Evolutionary conservation across 2,329 filamentous ascomycete species (phyloP), one percentile per base, ranked within the genome.

Genomic region (Sclerotinia borealis): DNA sequence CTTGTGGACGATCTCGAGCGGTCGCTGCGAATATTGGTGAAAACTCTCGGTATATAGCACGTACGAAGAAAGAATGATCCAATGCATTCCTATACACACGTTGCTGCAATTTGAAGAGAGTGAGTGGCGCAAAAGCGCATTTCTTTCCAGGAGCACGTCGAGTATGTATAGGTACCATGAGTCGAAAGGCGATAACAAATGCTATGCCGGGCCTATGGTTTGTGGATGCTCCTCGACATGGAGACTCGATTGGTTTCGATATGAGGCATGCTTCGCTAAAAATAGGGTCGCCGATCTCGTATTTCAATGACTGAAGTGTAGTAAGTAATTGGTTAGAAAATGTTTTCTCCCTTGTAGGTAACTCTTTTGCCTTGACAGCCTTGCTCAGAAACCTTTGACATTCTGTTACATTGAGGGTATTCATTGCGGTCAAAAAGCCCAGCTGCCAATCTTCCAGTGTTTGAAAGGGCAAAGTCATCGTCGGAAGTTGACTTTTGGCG

Each of bases 61-160:
- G 81, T 1, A 82, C 80, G 69, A 91, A 90, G 2, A 80, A 80
- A 5, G 83, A 79, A 50, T 85, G 80, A 67, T 85, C 82, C 0
- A 79, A 76, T 37, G 81, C 78, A 64, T 79, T 79, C 34, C 80
- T 77, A 68, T 86, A 82, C 0, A 84, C 80, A 66, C 87, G 81
- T 73, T 91, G 88, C 64, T 87, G 85, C 9, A 83, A 78, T 67
- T 84, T 85, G 77, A 90, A 90, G 67, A 90, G 85, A 50, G 77
- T 81, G 36, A 90, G 76, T 0, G 88, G 86, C 1, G 83, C 79
- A 67, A 88, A 88, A 62, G 81, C 79, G 70, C 84, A 82, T 34
- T 80, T 79, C 1, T 81, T 76, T 27, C 81, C 80, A 2, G 77
- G 76, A 10, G 83, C 73, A 39, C 79, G 79, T 15, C 79, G 79